A percentile compares a stretch with the other conserved stretches of the same genome.
These are phyloP conservation scores for Prunus mume DNA, from an alignment of 306 rosid species.

Conservation along the genomic window DNA sequence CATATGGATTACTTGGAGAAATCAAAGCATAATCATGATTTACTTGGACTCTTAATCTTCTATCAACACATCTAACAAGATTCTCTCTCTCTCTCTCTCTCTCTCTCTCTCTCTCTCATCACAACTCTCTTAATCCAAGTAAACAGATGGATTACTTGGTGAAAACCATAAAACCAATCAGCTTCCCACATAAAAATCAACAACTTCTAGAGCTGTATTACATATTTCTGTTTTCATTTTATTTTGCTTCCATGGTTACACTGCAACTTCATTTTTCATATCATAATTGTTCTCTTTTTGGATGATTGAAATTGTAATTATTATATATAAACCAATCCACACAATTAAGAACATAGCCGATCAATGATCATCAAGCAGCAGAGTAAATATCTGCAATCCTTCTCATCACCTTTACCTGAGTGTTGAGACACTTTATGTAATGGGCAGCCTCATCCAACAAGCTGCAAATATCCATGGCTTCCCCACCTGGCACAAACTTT, in stretches of 20 bases:
- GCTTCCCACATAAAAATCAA: no score
- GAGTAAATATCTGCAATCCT: slow-evolving; percentile 15
- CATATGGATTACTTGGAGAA: no score
- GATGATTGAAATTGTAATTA: neutral
- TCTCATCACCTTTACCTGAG: slow-evolving; percentile 36
- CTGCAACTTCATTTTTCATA: neutral
- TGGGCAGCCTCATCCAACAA: slow-evolving; percentile 39
- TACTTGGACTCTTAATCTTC: no score
- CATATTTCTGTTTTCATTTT: neutral
- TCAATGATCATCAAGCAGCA: neutral
- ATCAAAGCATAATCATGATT: no score
- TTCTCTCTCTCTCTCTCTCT: no score
- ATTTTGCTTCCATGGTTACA: neutral
- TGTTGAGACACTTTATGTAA: slow-evolving; percentile 33
- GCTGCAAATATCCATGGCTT: slow-evolving; percentile 28
- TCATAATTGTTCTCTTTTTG: neutral
- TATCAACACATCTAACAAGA: no score
- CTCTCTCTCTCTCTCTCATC: no score
- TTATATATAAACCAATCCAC: neutral
- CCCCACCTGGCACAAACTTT: slow-evolving; percentile 35
- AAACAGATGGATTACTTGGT: no score
- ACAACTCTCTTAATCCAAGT: no score
- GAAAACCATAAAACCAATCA: no score
- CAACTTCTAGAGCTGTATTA: neutral
- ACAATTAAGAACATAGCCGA: neutral